Base-by-base conservation (phyloP, 352 stramenopile species). In the Globisporangium ultimum region DNA sequence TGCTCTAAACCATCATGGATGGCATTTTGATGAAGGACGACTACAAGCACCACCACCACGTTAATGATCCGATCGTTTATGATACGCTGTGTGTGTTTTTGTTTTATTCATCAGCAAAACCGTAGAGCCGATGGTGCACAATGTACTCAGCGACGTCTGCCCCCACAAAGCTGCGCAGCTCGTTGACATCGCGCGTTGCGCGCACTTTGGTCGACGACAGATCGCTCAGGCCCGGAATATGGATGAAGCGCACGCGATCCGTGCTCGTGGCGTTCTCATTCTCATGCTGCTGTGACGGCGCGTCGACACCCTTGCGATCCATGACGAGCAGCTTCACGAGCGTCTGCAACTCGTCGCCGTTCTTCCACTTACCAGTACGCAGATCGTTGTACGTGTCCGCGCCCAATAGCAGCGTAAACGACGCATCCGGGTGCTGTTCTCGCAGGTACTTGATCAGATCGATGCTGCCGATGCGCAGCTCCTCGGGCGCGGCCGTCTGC, bases 311-410 rank as follows among this genome's bases (percentile, higher is more conserved):
- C 46, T 85, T 64, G 15, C 84, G 81, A 53, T 74, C 70, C 54
- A 95, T 84, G 24, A 95, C 84, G 12, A 95, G 65, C 6, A 96
- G 53, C 45, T 79, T 74, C 0, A 93, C 70, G 4, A 85, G 62
- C 32, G 72, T 72, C 68, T 87, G 71, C 1, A 96, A 72, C 59
- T 91, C 75, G 17, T 94, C 72, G 3, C 80, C 86, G 32, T 74
- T 65, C 58, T 96, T 96, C 88, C 88, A 96, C 66, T 96, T 96
- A 45, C 84, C 85, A 22, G 74, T 70, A 42, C 83, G 54, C 51
- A 96, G 63, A 63, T 96, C 88, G 8, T 72, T 71, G 68, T 88
- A 96, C 51, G 88, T 95, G 65, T 96, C 88, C 7, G 71, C 85
- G 7, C 88, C 88, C 7, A 96, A 55, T 21, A 96, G 66, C 72